These are phyloP conservation scores for Typha latifolia DNA, from an alignment of 176 grass and related monocot genomes.

Conservation along the genomic window DNA sequence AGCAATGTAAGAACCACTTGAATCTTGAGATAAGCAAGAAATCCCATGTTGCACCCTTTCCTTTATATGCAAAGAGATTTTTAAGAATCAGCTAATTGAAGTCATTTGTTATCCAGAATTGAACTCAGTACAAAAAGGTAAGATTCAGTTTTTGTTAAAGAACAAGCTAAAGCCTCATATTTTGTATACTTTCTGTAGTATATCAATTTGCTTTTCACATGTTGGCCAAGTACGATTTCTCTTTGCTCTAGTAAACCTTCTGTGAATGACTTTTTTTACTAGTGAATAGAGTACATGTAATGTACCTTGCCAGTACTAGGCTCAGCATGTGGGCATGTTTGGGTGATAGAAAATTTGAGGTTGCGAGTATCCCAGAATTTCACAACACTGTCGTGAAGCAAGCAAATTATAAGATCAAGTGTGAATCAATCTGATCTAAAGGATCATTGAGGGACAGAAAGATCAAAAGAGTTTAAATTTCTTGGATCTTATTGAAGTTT, in stretches of 20 bases:
- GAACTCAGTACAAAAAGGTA: background rate
- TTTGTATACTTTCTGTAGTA: background rate
- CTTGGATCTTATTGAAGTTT: background rate
- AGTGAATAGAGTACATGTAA: constrained; percentile 1
- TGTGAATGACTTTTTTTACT: too few relatives aligned
- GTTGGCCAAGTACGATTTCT: too few relatives aligned
- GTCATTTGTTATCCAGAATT: too few relatives aligned
- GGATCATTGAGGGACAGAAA: background rate
- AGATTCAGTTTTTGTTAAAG: background rate
- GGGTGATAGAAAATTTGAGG: constrained; percentile 49
- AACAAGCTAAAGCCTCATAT: background rate
- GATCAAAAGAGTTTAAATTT: background rate
- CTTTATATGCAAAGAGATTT: constrained; percentile 22
- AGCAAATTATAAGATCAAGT: constrained; percentile 3
- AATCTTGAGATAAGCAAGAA: constrained; percentile 85
- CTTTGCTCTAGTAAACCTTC: too few relatives aligned
- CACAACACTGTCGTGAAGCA: constrained; percentile 46
- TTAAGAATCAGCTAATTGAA: too few relatives aligned
- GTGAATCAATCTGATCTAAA: background rate
- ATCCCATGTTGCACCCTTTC: constrained; percentile 78
- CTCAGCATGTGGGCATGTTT: constrained; percentile 37
- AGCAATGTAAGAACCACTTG: constrained; percentile 49
- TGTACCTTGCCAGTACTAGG: constrained; percentile 36
- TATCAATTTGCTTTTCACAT: background rate
- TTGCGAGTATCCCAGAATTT: constrained; percentile 93